Evolutionary conservation across 2,329 filamentous ascomycete species (phyloP).

Genomic region (Aspergillus flavus): DNA sequence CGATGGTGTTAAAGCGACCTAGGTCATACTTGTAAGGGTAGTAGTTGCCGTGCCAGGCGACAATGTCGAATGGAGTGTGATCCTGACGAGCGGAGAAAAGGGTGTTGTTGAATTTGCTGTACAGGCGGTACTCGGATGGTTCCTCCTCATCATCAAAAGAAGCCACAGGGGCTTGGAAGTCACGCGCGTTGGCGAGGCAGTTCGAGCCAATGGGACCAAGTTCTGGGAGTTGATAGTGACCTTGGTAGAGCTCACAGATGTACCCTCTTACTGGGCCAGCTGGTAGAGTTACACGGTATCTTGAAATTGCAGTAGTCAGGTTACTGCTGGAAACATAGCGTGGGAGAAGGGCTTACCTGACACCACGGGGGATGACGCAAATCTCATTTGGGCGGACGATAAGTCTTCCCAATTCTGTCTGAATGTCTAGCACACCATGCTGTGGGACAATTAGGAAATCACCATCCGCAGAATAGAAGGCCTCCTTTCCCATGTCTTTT

Average conservation of each 20-base stretch:
- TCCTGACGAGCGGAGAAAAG: conserved; percentile 67
- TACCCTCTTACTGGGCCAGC: conserved; percentile 69
- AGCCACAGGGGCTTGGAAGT: conserved; percentile 75
- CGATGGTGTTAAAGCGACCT: conserved; percentile 74
- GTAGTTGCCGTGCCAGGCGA: conserved; percentile 80
- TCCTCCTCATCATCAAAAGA: conserved; percentile 64
- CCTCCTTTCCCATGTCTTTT: conserved; percentile 74
- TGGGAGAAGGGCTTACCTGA: conserved; percentile 49
- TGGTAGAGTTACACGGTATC: conserved; percentile 69
- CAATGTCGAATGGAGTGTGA: conserved; percentile 77
- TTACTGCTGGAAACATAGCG: neutral
- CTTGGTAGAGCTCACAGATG: conserved; percentile 73
- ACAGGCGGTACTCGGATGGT: conserved; percentile 56
- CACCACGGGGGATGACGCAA: conserved; percentile 71
- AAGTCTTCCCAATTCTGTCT: conserved; percentile 74
- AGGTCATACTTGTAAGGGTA: conserved; percentile 83
- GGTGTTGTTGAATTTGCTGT: conserved; percentile 67
- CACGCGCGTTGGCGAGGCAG: conserved; percentile 72
- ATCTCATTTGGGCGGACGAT: conserved; percentile 80
- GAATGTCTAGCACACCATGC: conserved; percentile 72
- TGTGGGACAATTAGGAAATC: conserved; percentile 78
- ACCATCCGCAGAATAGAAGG: conserved; percentile 83
- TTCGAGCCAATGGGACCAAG: conserved; percentile 74
- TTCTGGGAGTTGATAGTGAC: conserved; percentile 71
- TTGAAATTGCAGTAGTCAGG: conserved; percentile 11